Evolutionary conservation across 345 rosid species (phyloP), one percentile per base, ranked within the genome.

Genomic region (Bruguiera gymnorhiza): DNA sequence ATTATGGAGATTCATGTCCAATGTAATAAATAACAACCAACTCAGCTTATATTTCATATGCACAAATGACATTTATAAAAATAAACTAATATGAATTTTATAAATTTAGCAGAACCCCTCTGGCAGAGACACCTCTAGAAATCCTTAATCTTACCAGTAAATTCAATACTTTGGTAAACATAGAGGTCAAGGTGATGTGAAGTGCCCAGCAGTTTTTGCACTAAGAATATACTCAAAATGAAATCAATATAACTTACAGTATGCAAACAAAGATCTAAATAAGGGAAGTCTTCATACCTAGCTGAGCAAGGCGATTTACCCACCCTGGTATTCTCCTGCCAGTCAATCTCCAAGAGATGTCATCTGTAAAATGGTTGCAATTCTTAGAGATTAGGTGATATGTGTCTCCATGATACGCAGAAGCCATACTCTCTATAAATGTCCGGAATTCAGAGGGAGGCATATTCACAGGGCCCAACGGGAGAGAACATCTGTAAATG

Each of bases 401-500:
- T 26, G 92, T 87, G 76, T 89, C 96, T 69, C 96, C 96, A 70
- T 89, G 92, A 76, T 89, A 87, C 72, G 86, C 92, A 37, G 90
- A 78, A 69, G 92, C 96, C 67, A 74, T 62, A 76, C 62, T 43
- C 88, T 87, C 92, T 48, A 89, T 82, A 52, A 86, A 89, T 29
- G 72, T 69, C 66, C 84, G 84, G 67, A 84, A 86, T 69, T 86
- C 92, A 19, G 80, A 58, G 23, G 77, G 74, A 65, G 83, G 72
- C 87, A 89, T 84, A 54, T 71, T 78, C 69, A 75, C 65, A 57
- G 26, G 36, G 32, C 96, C 92, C 58, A 87, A 26, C 23, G 69
- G 36, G 59, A 89, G 69, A 56, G 96, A 84, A 73, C 83, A 77
- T 76, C 92, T 77, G 74, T 73, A 89, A 56, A 83, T 76, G 60